Conservation (phyloP, 345 rosid genomes). For the Cardamine resedifolia region DNA sequence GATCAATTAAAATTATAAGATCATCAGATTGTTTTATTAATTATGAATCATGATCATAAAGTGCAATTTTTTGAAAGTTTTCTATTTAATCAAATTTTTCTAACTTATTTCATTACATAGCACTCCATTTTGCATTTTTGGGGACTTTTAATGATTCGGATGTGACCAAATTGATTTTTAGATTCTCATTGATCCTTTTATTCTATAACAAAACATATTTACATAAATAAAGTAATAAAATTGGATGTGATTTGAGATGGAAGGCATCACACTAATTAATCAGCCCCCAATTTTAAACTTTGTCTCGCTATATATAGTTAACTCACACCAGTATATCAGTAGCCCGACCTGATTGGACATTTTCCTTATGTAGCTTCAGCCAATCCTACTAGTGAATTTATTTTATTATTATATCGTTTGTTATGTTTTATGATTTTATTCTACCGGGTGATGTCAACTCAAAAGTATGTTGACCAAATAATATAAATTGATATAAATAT, state of each 20-base stretch:
- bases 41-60: neutral
- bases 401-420: neutral
- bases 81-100: neutral
- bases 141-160: too few relatives aligned
- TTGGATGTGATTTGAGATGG: conserved; percentile 15
- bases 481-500: neutral
- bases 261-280: neutral
- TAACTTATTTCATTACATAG: neutral
- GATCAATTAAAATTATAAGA: neutral
- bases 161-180: neutral
- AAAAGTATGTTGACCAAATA: conserved; percentile 21
- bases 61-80: neutral
- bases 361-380: conserved; percentile 24
- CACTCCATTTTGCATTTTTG: too few relatives aligned
- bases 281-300: neutral
- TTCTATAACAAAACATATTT: neutral
- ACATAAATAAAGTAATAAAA: neutral
- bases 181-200: neutral
- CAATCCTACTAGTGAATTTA: conserved; percentile 15
- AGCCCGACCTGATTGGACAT: conserved; percentile 41
- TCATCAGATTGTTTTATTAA: neutral
- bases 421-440: conserved; percentile 19
- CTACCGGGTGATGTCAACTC: conserved; percentile 24
- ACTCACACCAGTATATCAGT: conserved; percentile 32
- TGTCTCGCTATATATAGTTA: conserved; percentile 35